Percentiles rank a stretch among this genome's conserved stretches.
Conservation (phyloP, 805 yeast species). For the Starmerella potacharoeniae region DNA sequence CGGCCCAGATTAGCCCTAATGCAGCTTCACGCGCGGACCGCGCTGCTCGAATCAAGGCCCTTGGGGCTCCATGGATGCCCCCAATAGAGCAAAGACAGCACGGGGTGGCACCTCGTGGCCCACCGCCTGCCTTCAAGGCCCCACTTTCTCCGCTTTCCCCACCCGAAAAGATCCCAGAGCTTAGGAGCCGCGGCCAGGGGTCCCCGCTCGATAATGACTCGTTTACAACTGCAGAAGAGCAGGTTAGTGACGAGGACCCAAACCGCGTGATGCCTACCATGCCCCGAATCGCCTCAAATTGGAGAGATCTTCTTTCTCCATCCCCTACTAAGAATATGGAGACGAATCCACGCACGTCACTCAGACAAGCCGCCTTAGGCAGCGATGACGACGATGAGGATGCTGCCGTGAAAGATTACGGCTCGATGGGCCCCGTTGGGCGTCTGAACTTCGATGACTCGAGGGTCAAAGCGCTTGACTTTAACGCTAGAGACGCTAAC, state of each 20-base stretch:
- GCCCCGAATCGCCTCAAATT: background rate
- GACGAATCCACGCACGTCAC: background rate
- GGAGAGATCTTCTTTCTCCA: background rate
- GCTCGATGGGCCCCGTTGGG: no score
- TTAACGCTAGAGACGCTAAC: background rate
- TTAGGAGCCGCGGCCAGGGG: background rate
- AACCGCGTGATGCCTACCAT: background rate
- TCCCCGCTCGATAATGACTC: background rate
- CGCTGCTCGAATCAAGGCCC: background rate
- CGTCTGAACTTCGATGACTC: no score
- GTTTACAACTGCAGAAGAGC: slow-evolving; percentile 1
- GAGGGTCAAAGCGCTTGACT: background rate
- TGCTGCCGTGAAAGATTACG: background rate
- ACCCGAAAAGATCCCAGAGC: background rate
- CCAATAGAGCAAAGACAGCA: background rate
- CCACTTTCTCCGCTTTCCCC: slow-evolving; percentile 6
- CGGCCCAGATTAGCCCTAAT: background rate
- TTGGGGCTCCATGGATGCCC: background rate
- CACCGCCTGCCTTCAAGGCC: slow-evolving; percentile 1
- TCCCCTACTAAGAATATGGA: background rate
- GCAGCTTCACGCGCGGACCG: background rate
- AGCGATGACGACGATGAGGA: background rate
- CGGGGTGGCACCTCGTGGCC: background rate
- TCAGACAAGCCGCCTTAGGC: background rate
- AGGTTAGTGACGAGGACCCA: background rate